A percentile compares a stretch with the other conserved stretches of the same genome.
These are phyloP conservation scores for Lodderomyces orthopsilosis DNA, from an alignment of 1,139 yeast genomes.

Conservation along the genomic window DNA sequence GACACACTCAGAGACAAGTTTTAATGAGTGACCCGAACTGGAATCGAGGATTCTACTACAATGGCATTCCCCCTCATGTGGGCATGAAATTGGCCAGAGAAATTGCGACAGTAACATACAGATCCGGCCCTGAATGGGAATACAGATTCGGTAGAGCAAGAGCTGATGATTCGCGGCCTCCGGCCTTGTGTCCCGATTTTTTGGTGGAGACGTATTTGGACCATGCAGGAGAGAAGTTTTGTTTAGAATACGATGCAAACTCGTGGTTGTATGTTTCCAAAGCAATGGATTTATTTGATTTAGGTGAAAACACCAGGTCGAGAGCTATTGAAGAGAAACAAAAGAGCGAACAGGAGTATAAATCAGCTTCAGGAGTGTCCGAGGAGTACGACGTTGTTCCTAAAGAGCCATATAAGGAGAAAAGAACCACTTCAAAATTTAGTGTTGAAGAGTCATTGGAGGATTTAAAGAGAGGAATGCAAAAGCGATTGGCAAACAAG, in stretches of 20 bases:
- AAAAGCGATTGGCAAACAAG: slow-evolving; percentile 53
- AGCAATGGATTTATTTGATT: slow-evolving; percentile 92
- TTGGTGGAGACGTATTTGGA: slow-evolving; percentile 88
- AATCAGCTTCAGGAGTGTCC: slow-evolving; percentile 5
- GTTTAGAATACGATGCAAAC: slow-evolving; percentile 87
- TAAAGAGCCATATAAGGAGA: slow-evolving; percentile 54
- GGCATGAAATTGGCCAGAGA: slow-evolving; percentile 95
- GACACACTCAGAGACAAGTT: slow-evolving; percentile 91
- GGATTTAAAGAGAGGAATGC: slow-evolving; percentile 68
- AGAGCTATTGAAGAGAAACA: slow-evolving; percentile 42
- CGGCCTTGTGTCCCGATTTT: slow-evolving; percentile 91
- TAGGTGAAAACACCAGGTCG: slow-evolving; percentile 52
- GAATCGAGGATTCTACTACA: slow-evolving; percentile 88
- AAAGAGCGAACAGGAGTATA: slow-evolving; percentile 31
- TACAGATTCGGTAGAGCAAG: slow-evolving; percentile 85
- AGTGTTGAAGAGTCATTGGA: slow-evolving; percentile 52
- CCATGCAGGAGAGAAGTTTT: slow-evolving; percentile 93
- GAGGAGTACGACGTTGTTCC: slow-evolving; percentile 26
- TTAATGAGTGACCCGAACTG: slow-evolving; percentile 93
- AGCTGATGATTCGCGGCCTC: slow-evolving; percentile 73
- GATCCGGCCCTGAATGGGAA: slow-evolving; percentile 98
- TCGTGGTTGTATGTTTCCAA: slow-evolving; percentile 83
- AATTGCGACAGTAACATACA: slow-evolving; percentile 88
- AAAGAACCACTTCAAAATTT: slow-evolving; percentile 32
- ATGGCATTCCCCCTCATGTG: slow-evolving; percentile 78